Conservation (phyloP, 2,329 filamentous ascomycete species). For the Verticillium alfalfae region DNA sequence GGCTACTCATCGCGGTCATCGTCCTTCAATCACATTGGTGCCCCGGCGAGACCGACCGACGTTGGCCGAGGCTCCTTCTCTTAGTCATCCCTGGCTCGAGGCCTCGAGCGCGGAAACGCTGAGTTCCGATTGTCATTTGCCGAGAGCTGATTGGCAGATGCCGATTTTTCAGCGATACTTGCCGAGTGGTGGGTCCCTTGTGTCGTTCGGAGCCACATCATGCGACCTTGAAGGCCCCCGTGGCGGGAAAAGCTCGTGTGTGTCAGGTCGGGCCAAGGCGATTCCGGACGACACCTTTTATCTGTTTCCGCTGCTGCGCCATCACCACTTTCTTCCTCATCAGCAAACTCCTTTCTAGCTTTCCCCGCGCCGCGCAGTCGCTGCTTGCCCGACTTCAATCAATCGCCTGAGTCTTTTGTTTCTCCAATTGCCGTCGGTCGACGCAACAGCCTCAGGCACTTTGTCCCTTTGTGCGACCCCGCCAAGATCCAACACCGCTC, state of each 20-base stretch:
- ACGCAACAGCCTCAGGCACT: neutral
- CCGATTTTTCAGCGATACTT: neutral
- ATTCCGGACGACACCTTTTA: neutral
- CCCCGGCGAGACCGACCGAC: neutral
- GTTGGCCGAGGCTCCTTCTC: neutral
- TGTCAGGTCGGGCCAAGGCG: neutral
- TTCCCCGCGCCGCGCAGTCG: neutral
- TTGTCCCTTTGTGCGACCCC: neutral
- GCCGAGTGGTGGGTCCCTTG: neutral
- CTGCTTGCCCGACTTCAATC: neutral
- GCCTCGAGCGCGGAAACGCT: neutral
- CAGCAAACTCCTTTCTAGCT: neutral
- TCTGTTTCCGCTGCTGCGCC: neutral
- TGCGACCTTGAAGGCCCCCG: neutral
- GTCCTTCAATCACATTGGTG: too few relatives aligned
- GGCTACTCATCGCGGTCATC: too few relatives aligned
- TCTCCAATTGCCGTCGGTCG: neutral
- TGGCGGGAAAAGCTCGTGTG: constrained; percentile 3
- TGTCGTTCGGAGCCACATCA: neutral
- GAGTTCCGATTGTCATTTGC: neutral
- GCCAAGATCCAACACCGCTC: neutral
- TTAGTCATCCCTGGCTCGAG: neutral
- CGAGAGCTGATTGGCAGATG: neutral
- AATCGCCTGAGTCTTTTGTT: neutral
- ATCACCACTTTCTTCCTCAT: neutral